phyloP scores from a whole-genome alignment of 306 rosid species.

The Lablab purpureus region DNA sequence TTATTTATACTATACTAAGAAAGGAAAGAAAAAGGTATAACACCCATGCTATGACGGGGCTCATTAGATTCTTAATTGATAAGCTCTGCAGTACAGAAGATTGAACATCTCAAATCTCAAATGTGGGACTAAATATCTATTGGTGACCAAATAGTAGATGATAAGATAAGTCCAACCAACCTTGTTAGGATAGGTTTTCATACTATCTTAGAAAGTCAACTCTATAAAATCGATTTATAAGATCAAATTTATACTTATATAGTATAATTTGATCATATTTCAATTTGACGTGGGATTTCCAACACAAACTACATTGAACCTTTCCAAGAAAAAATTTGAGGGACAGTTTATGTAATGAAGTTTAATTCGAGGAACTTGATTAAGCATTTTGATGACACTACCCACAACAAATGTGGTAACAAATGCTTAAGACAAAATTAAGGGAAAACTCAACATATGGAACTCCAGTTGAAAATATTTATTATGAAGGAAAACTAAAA shows the following conservation, averaged over 20 bases:
- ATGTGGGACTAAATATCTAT: too few relatives aligned
- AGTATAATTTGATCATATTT: not conserved
- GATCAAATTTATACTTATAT: too few relatives aligned
- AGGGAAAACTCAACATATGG: conserved; percentile 1
- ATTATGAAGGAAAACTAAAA: conserved; percentile 29
- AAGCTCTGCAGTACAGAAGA: conserved; percentile 30
- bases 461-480: not conserved
- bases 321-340: not conserved
- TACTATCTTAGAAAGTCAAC: too few relatives aligned
- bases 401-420: conserved; percentile 25
- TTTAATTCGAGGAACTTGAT: conserved; percentile 26
- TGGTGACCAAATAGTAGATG: too few relatives aligned
- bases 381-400: conserved; percentile 22
- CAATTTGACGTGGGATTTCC: too few relatives aligned
- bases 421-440: conserved; percentile 7
- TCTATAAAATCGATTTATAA: too few relatives aligned
- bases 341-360: not conserved
- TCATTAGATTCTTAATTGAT: conserved; percentile 33
- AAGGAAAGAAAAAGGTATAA: conserved; percentile 11
- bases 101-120: too few relatives aligned
- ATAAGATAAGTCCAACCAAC: too few relatives aligned
- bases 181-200: too few relatives aligned
- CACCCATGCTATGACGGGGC: conserved; percentile 1
- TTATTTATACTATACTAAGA: conserved; percentile 41
- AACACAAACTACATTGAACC: not conserved